phyloP scores from a whole-genome alignment of 2,329 filamentous ascomycete species.

The Fusarium armeniacum region DNA sequence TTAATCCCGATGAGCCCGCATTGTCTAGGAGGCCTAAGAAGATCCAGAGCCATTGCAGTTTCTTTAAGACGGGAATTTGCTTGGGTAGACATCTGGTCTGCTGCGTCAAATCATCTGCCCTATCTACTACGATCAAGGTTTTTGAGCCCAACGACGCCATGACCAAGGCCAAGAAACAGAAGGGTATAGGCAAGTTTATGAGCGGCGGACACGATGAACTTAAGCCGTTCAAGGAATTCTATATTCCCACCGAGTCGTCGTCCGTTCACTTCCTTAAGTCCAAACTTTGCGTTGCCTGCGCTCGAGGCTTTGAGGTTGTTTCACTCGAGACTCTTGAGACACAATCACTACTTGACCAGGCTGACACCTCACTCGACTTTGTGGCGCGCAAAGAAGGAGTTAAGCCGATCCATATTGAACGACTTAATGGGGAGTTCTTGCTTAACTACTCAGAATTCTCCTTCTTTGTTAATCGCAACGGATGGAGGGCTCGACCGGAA shows the following conservation, averaged over 20 bases:
- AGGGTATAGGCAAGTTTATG: slow-evolving; percentile 96
- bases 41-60: slow-evolving; percentile 97
- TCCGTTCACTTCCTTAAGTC: slow-evolving; percentile 98
- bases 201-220: slow-evolving; percentile 92
- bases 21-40: slow-evolving; percentile 91
- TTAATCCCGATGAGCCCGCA: slow-evolving; percentile 86
- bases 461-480: slow-evolving; percentile 99
- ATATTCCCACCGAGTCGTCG: slow-evolving; percentile 97
- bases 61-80: slow-evolving; percentile 98
- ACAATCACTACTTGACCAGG: slow-evolving; percentile 95
- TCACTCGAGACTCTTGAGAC: slow-evolving; percentile 97
- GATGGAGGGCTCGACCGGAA: slow-evolving; percentile 94
- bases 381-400: slow-evolving; percentile 94
- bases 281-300: slow-evolving; percentile 96
- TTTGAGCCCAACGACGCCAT: slow-evolving; percentile 97
- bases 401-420: slow-evolving; percentile 96
- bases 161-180: slow-evolving; percentile 94
- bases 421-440: slow-evolving; percentile 95
- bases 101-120: slow-evolving; percentile 92
- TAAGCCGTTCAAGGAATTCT: slow-evolving; percentile 98
- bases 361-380: slow-evolving; percentile 97
- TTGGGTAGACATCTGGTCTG: slow-evolving; percentile 94
- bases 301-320: slow-evolving; percentile 96
- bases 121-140: slow-evolving; percentile 98
- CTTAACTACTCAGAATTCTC: slow-evolving; percentile 99